Base-by-base conservation (phyloP, 257 asterid genomes). In the Przewalskia tangutica region DNA sequence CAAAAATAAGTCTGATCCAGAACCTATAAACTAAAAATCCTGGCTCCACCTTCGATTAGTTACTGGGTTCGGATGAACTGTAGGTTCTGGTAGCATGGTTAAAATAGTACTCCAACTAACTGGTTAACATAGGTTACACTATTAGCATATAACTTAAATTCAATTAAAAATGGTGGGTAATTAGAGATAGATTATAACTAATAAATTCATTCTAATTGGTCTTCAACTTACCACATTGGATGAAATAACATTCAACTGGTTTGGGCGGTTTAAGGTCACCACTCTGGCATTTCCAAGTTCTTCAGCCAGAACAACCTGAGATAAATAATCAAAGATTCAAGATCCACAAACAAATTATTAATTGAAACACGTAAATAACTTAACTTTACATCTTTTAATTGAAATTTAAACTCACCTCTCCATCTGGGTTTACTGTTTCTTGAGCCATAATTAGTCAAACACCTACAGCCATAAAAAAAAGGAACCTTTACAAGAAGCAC, bases 241-340 rank as follows among this genome's bases (percentile, higher is more conserved):
- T 36, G 99, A 89, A 66, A 95, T 91, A 83, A 92, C 95, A 44
- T 95, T 95, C 91, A 95, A 77, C 58, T 95, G 92, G 27, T 95
- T 91, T 68, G 99, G 97, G 85, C 92, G 90, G 86, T 95, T 95
- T 89, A 95, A 88, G 82, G 97, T 91, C 38, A 91, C 77, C 85
- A 88, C 87, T 88, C 99, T 88, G 11, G 84, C 95, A 42, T 82
- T 87, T 83, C 94, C 94, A 8, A 81, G 60, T 88, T 95, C 97
- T 89, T 91, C 93, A 16, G 84, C 89, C 38, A 94, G 84, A 84
- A 95, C 92, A 85, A 90, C 97, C 99, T 95, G 40, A 84, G 17
- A 84, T 62, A 14, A 76, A 84, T 84, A 83, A 58, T 67, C 56
- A 42, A 82, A 36, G 3, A 38, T 11, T 44, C 82, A 36, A 34